Conservation (phyloP, 768 basidiomycete species). For the Tephrocybe sp. region DNA sequence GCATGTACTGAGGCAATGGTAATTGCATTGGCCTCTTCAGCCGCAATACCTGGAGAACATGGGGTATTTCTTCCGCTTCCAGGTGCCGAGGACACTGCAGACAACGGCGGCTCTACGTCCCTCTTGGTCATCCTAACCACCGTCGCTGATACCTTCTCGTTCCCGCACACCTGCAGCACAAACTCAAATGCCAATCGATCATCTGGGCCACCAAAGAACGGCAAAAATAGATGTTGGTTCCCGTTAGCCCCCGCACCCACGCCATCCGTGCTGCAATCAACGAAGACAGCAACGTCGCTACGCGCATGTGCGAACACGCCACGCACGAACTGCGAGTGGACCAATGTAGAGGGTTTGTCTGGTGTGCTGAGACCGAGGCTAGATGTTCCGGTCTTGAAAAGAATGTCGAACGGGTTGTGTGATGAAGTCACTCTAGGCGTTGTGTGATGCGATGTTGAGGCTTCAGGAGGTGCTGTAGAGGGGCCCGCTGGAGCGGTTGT, state of each 20-base stretch:
- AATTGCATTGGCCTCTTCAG: slow-evolving; percentile 34
- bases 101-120: slow-evolving; percentile 26
- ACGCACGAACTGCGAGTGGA: slow-evolving; percentile 84
- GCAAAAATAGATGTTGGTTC: slow-evolving; percentile 71
- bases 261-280: slow-evolving; percentile 55
- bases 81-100: slow-evolving; percentile 24
- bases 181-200: slow-evolving; percentile 85
- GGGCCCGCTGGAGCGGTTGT: neutral
- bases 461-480: neutral
- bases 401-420: slow-evolving; percentile 68
- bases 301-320: slow-evolving; percentile 69
- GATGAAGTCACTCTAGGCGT: slow-evolving; percentile 19
- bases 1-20: slow-evolving; percentile 49
- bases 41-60: slow-evolving; percentile 11
- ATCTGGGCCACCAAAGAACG: slow-evolving; percentile 95
- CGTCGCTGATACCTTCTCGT: slow-evolving; percentile 66
- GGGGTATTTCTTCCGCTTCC: too few species aligned
- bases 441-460: slow-evolving; percentile 7
- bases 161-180: slow-evolving; percentile 78
- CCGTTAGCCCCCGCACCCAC: slow-evolving; percentile 20
- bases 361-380: neutral
- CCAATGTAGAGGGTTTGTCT: slow-evolving; percentile 39
- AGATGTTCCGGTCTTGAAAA: slow-evolving; percentile 40
- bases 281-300: slow-evolving; percentile 79
- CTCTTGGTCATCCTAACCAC: slow-evolving; percentile 63